Evolutionary conservation across 2,329 filamentous ascomycete species (phyloP), one percentile per base, ranked within the genome.

Genomic region (Hypocreales sp.): DNA sequence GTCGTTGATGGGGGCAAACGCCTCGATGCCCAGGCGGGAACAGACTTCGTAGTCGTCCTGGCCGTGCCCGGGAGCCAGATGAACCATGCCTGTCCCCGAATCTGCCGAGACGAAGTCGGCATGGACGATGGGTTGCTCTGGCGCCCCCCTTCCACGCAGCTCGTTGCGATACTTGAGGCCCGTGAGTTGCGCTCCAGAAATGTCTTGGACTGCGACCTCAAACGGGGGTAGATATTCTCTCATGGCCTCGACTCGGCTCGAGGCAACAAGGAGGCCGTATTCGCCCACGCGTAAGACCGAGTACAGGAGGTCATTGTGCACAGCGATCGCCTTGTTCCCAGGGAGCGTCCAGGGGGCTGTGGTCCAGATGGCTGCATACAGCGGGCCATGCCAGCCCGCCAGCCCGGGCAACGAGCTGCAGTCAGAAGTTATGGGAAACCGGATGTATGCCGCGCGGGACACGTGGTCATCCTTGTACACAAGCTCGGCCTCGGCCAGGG

Each of bases 271-370:
- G 3, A 87, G 58, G 12, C 72, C 71, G 37, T 73, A 61, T 0
- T 48, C 48, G 1, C 59, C 58, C 2, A 67, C 58, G 29, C 63
- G 57, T 20, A 92, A 57, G 13, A 92, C 51, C 4, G 63, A 61
- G 47, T 95, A 98, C 23, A 72, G 59, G 34, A 95, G 55, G 21
- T 80, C 72, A 6, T 68, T 58, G 40, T 83, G 73, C 20, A 95
- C 66, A 3, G 83, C 86, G 47, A 98, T 84, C 1, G 82, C 86
- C 45, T 72, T 73, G 48, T 98, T 98, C 2, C 87, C 86, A 1
- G 90, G 87, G 5, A 98, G 60, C 0, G 90, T 98, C 90, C 90
- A 98, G 0, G 90, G 90, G 1, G 90, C 98, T 0, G 90, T 98
- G 2, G 90, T 98, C 90, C 90, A 98, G 27, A 95, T 81, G n/a